Conservation (phyloP, 2,329 filamentous ascomycete species). For the Botryosphaeria dothidea region DNA sequence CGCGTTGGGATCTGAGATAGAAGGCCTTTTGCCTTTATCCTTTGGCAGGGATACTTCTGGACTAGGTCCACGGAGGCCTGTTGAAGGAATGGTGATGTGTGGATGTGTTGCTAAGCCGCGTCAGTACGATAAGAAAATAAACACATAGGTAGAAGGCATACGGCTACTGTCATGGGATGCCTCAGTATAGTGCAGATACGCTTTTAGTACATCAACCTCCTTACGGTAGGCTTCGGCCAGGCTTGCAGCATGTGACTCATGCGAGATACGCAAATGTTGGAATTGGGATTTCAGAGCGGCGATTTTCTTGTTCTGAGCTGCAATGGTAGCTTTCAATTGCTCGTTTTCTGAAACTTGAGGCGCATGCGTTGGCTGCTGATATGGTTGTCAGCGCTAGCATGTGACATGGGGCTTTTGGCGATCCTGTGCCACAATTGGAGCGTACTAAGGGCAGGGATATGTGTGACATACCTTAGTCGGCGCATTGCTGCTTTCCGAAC, state of each 20-base stretch:
- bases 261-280: conserved; percentile 35
- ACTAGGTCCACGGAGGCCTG: not conserved
- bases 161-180: conserved; percentile 25
- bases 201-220: conserved; percentile 40
- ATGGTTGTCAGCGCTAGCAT: not conserved
- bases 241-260: conserved; percentile 41
- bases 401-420: not conserved
- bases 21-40: not conserved
- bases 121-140: not conserved
- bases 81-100: not conserved
- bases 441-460: not conserved
- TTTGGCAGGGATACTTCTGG: not conserved
- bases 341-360: conserved; percentile 22
- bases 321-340: conserved; percentile 32
- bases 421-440: not conserved
- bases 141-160: not conserved
- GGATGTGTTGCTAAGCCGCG: not conserved
- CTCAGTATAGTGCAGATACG: conserved; percentile 42
- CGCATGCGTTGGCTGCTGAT: not conserved
- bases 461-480: conserved; percentile 14
- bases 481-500: conserved; percentile 6
- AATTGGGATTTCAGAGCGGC: conserved; percentile 38
- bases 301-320: conserved; percentile 34
- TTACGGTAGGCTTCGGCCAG: conserved; percentile 40
- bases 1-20: not conserved